phyloP scores from a whole-genome alignment of 2,329 filamentous ascomycete species.

The Mycosphaerella arachidis region DNA sequence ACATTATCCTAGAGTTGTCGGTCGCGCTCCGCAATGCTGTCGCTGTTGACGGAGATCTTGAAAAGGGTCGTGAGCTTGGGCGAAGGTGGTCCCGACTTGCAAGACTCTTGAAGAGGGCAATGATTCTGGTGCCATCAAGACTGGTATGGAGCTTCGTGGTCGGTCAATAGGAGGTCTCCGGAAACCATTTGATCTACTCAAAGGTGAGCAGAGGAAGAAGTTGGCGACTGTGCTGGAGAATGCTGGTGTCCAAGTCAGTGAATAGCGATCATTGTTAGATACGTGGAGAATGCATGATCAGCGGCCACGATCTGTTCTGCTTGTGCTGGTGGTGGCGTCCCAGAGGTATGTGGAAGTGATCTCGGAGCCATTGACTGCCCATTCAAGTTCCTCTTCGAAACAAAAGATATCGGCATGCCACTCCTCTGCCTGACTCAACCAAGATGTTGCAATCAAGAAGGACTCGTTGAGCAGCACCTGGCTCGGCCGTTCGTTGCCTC shows the following conservation, averaged over 20 bases:
- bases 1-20: conserved; percentile 48
- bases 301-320: background rate
- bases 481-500: background rate
- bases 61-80: conserved; percentile 46
- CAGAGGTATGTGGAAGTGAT: background rate
- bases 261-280: background rate
- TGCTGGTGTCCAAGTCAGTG: conserved; percentile 31
- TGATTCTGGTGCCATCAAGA: conserved; percentile 48
- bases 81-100: conserved; percentile 48
- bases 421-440: background rate
- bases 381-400: background rate
- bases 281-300: background rate
- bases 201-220: conserved; percentile 33
- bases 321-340: background rate
- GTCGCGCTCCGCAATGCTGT: conserved; percentile 47
- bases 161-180: conserved; percentile 46
- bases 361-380: background rate
- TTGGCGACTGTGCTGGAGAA: conserved; percentile 36
- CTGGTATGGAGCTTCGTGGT: conserved; percentile 46
- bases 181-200: conserved; percentile 46
- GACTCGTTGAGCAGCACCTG: background rate
- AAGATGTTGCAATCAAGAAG: background rate
- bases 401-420: background rate
- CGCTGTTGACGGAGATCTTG: conserved; percentile 41
- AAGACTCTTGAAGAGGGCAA: conserved; percentile 49